Evolutionary conservation across 2,329 filamentous ascomycete species (phyloP).

Genomic region (Penicillium sp.): DNA sequence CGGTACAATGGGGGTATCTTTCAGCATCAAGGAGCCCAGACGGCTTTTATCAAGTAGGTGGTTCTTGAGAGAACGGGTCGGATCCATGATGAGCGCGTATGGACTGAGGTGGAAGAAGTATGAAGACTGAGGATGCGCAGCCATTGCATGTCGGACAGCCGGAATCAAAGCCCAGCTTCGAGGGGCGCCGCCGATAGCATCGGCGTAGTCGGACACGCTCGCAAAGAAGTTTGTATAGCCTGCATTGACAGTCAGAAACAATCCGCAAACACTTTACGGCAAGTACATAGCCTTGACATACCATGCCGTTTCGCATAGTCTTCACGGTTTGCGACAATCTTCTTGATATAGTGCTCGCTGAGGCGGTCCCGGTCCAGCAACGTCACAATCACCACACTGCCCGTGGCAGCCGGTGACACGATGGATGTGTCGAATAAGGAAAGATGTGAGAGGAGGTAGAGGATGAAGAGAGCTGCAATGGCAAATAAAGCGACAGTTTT

Average conservation of each 20-base stretch:
- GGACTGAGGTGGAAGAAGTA: constrained; percentile 86
- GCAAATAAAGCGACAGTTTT: constrained; percentile 54
- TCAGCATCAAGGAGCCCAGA: constrained; percentile 75
- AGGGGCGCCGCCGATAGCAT: constrained; percentile 39
- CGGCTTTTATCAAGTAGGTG: constrained; percentile 62
- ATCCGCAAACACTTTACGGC: too few relatives aligned
- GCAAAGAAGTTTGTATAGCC: constrained; percentile 84
- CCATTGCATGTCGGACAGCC: constrained; percentile 81
- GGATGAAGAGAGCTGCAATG: constrained; percentile 51
- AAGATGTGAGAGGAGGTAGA: constrained; percentile 55
- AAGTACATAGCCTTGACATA: constrained; percentile 42
- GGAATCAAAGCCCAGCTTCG: constrained; percentile 62
- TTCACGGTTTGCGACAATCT: constrained; percentile 73
- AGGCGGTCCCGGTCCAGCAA: constrained; percentile 65
- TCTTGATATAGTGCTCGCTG: constrained; percentile 61
- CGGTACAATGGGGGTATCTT: constrained; percentile 78
- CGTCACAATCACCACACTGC: constrained; percentile 72
- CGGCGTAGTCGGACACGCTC: constrained; percentile 64
- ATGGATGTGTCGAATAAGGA: constrained; percentile 27
- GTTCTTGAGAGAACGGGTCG: constrained; percentile 60
- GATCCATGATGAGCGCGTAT: constrained; percentile 84
- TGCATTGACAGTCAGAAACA: too few relatives aligned
- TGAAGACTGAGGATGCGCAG: constrained; percentile 65
- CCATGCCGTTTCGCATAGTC: constrained; percentile 83
- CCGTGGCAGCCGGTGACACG: constrained; percentile 28